phyloP scores from a whole-genome alignment of 2,329 filamentous ascomycete genomes.

The Ceratocystis smalleyi region DNA sequence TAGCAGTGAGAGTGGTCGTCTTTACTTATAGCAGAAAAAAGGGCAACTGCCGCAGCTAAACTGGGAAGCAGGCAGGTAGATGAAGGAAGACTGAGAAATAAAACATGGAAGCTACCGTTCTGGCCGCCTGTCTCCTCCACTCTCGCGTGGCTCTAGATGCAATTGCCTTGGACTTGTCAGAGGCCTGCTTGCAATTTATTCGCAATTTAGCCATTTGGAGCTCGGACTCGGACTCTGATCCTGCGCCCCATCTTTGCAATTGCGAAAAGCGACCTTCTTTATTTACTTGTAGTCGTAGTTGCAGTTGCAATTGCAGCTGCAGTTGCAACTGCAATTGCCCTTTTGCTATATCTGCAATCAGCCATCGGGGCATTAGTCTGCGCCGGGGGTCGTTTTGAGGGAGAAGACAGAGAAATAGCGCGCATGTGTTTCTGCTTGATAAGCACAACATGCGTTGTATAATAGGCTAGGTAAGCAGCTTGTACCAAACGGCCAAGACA shows the following conservation, averaged over 20 bases:
- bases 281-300: not conserved
- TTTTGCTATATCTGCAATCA: not conserved
- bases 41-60: not conserved
- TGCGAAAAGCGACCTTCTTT: not conserved
- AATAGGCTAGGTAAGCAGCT: no score
- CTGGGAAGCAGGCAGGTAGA: not conserved
- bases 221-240: not conserved
- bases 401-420: not conserved
- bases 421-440: not conserved
- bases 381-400: not conserved
- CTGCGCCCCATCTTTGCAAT: not conserved
- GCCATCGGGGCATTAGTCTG: not conserved
- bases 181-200: not conserved
- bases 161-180: not conserved
- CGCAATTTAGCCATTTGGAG: not conserved
- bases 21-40: no score
- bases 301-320: not conserved
- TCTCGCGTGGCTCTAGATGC: not conserved
- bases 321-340: not conserved
- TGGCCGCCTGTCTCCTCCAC: not conserved
- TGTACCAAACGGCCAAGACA: no score
- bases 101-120: not conserved
- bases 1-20: no score
- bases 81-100: not conserved
- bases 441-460: no score